These are phyloP conservation scores for Hypoxylon sp. DNA, from an alignment of 2,329 filamentous ascomycete genomes.

Conservation along the genomic window DNA sequence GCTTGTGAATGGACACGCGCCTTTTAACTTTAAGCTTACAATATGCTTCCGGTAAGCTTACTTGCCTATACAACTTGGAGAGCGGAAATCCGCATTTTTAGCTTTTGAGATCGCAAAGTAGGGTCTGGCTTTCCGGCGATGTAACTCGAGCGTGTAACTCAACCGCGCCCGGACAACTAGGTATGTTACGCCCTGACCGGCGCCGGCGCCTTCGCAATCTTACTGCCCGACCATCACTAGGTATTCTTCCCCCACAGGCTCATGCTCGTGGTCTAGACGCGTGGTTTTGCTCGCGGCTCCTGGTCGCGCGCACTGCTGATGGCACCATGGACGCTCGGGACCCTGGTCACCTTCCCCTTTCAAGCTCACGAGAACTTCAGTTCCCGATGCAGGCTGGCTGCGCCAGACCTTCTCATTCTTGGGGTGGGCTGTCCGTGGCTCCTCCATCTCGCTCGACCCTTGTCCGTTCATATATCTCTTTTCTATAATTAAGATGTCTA, in stretches of 20 bases:
- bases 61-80: neutral
- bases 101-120: constrained; percentile 32
- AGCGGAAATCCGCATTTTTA: neutral
- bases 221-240: constrained; percentile 13
- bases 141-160: constrained; percentile 41
- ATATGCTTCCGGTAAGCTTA: constrained; percentile 1
- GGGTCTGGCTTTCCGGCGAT: constrained; percentile 31
- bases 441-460: constrained; percentile 12
- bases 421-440: constrained; percentile 20
- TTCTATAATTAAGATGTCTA: constrained; percentile 28
- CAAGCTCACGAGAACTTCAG: constrained; percentile 47
- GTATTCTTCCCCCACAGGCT: neutral
- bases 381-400: constrained; percentile 28
- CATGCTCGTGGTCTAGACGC: constrained; percentile 42
- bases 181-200: constrained; percentile 31
- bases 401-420: constrained; percentile 33
- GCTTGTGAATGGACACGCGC: constrained; percentile 40
- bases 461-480: constrained; percentile 23
- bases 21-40: constrained; percentile 28
- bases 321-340: constrained; percentile 36
- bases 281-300: constrained; percentile 27
- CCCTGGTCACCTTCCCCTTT: constrained; percentile 43
- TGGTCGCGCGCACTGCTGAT: constrained; percentile 38
- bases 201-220: constrained; percentile 21
- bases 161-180: constrained; percentile 34